Evolutionary conservation across 2,329 filamentous ascomycete species (phyloP), one percentile per base, ranked within the genome.

Genomic region (Colletotrichum tropicicola): DNA sequence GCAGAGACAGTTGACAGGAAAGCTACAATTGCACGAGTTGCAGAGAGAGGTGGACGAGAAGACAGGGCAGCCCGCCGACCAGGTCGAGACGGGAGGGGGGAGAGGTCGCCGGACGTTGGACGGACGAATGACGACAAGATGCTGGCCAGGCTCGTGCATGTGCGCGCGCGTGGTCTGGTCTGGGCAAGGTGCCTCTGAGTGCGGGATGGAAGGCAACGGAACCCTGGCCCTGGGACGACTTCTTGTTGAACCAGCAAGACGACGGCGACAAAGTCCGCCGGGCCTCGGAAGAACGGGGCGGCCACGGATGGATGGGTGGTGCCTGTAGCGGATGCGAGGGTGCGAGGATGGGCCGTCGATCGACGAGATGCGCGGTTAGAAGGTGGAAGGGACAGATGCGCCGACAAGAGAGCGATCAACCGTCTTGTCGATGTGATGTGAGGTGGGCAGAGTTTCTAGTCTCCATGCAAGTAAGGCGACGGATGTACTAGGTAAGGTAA

Each of bases 61-160:
- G 43, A 39, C n/a, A 37, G 28, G 19, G 15, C 21, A 48, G 54
- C 43, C n/a, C 8, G 39, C 19, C 5, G 39, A 53, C 32, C 56
- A 43, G 27, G 25, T 39, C 45, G 41, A 60, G 43, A 55, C n/a
- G n/a, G n/a, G n/a, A n/a, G n/a, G 48, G 27, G 45, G 60, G 27
- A 43, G 35, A 60, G 44, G 61, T 65, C 61, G 49, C 25, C 48
- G 61, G 54, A 48, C 28, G 43, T 37, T 13, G 41, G 43, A 35
- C 49, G 49, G 61, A 56, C 43, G 49, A 65, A 65, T 65, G 57
- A 65, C 61, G 61, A 59, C 49, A 61, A 23, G 39, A 61, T 49
- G 28, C 44, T 47, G 45, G 32, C 45, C 21, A 41, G 35, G 41
- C 13, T 12, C 27, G 51, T 41, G 44, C 47, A 37, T 54, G 56